Conservation (phyloP, 345 rosid genomes). For the Eucalyptus caleyi region DNA sequence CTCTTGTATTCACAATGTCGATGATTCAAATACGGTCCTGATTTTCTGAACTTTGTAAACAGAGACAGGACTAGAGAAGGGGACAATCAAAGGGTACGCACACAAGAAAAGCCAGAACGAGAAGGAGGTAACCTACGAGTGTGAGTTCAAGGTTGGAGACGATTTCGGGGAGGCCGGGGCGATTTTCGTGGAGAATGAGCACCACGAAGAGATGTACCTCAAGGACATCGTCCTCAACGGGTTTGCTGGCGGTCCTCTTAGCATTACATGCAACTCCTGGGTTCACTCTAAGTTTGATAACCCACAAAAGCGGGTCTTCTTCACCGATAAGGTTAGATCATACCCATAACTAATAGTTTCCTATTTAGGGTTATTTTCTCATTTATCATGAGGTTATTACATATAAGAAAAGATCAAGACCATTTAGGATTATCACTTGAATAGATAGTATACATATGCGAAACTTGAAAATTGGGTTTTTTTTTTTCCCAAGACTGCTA, state of each 20-base stretch:
- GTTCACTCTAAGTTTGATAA: constrained; percentile 37
- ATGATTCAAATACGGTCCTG: background rate
- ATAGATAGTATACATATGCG: background rate
- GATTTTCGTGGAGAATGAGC: constrained; percentile 52
- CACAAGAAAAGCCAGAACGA: constrained; percentile 4
- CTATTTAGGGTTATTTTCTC: background rate
- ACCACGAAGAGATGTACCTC: constrained; percentile 52
- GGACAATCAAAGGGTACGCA: constrained; percentile 35
- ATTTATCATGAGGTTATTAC: background rate
- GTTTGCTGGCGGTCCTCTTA: constrained; percentile 7
- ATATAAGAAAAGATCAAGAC: background rate
- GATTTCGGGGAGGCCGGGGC: constrained; percentile 65
- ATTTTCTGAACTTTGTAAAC: background rate
- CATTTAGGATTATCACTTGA: background rate
- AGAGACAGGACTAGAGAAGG: constrained; percentile 39
- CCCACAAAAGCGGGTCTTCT: constrained; percentile 46
- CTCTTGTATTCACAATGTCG: background rate
- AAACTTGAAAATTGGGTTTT: background rate
- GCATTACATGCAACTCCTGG: constrained; percentile 48
- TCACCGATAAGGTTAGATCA: constrained; percentile 33
- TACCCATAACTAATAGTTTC: background rate
- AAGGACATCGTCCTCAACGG: constrained; percentile 38
- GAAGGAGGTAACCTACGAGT: constrained; percentile 36
- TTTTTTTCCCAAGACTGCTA: background rate
- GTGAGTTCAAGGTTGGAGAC: constrained; percentile 28